Base-by-base conservation (phyloP, 202 grass and related monocot genomes). In the Zoysia matrella region DNA sequence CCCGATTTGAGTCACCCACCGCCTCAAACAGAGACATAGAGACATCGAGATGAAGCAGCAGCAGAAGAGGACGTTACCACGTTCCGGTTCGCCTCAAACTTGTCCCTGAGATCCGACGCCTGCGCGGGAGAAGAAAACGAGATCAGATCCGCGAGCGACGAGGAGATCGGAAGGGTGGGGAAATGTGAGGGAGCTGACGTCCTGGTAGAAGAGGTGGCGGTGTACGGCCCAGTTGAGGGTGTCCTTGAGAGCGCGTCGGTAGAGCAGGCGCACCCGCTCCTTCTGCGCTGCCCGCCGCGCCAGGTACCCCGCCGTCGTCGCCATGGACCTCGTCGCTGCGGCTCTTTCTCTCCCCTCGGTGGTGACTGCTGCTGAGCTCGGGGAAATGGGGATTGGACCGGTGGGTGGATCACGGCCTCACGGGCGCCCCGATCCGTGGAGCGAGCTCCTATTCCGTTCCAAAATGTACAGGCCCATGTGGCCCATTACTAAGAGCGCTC, bases 221-320 rank as follows among this genome's bases (percentile, higher is more conserved):
- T 99, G 91, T 49, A 99, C 96, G 47, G 96, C 91, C 96, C 96
- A 99, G 91, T 95, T 99, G 80, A 99, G 96, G 43, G 91, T 90
- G 77, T 99, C 96, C 91, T 90, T 99, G 77, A 99, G 96, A 12
- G 90, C 74, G 1, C 83, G 74, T 63, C 96, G 96, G 89, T 98
- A 98, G 70, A 98, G 96, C 9, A 95, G 79, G 14, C 92, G 85
- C 80, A 98, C 96, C 66, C 96, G 87, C 87, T 98, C 96, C 92
- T 95, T 98, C 87, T 95, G 92, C 65, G 71, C 89, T 78, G 87
- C 89, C 47, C 96, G 80, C 78, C 96, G 87, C 60, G 85, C 87
- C 70, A 98, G 85, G 82, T 89, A 98, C 42, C 89, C 90, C 61
- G 96, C 92, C 82, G 85, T 84, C 50, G 90, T 79, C 76, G 86